Evolutionary conservation across 1,284 basidiomycete genomes (phyloP).

Genomic region (Cryptococcus sp.): DNA sequence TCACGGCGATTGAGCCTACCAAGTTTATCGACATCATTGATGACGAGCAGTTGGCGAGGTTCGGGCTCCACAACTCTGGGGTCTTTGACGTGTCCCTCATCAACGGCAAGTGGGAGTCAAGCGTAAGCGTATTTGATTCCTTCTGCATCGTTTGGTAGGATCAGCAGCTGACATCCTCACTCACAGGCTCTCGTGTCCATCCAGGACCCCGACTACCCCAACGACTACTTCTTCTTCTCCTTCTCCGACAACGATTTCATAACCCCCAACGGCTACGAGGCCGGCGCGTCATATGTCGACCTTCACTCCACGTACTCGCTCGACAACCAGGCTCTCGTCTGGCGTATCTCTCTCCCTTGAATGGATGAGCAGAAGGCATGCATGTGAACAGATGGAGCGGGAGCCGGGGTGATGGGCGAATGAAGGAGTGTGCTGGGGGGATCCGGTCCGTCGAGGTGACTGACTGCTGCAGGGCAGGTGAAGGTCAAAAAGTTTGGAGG

Average conservation of each 20-base stretch:
- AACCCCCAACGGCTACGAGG: constrained; percentile 58
- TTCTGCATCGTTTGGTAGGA: neutral
- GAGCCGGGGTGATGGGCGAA: no score
- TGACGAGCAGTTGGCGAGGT: constrained; percentile 32
- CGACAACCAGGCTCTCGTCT: constrained; percentile 65
- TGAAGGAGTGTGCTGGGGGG: no score
- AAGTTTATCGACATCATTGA: constrained; percentile 40
- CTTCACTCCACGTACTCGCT: constrained; percentile 44
- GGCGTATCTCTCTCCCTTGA: constrained; percentile 60
- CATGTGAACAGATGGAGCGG: no score
- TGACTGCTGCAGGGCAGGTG: no score
- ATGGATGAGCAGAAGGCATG: no score
- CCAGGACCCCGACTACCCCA: constrained; percentile 55
- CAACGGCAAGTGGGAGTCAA: constrained; percentile 65
- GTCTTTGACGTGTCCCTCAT: constrained; percentile 55
- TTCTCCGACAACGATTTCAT: constrained; percentile 65
- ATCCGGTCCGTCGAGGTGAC: no score
- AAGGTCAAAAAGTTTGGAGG: no score
- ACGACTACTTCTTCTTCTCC: constrained; percentile 67
- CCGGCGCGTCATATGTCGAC: constrained; percentile 58
- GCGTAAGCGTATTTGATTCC: constrained; percentile 40
- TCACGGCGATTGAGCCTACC: constrained; percentile 32
- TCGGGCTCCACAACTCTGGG: constrained; percentile 41
- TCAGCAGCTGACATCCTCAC: constrained; percentile 47
- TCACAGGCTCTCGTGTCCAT: constrained; percentile 60